Conservation (phyloP, 2,329 filamentous ascomycete genomes). For the Elsinoe fawcettii region DNA sequence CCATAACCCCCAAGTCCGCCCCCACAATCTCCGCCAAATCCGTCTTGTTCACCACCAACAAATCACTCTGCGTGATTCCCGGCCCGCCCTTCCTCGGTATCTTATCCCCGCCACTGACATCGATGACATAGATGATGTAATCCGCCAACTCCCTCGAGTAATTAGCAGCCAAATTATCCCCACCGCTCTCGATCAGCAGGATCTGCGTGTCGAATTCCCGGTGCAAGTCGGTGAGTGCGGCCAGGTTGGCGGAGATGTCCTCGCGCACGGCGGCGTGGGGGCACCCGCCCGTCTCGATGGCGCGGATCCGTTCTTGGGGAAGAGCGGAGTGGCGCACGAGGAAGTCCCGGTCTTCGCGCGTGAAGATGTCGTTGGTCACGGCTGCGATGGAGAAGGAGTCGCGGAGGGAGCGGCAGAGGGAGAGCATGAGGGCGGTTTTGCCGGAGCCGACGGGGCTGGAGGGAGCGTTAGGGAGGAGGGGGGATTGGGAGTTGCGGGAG, state of each 20-base stretch:
- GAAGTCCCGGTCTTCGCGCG: slow-evolving; percentile 94
- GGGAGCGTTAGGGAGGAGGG: neutral
- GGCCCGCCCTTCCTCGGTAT: slow-evolving; percentile 92
- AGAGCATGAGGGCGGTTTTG: slow-evolving; percentile 94
- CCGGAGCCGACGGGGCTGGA: slow-evolving; percentile 85
- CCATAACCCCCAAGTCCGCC: slow-evolving; percentile 88
- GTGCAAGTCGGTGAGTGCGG: slow-evolving; percentile 84
- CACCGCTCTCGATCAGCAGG: slow-evolving; percentile 88
- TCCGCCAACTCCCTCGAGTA: slow-evolving; percentile 92
- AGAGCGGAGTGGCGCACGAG: slow-evolving; percentile 80
- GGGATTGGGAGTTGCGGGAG: neutral
- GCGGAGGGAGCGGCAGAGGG: slow-evolving; percentile 78
- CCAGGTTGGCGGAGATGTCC: slow-evolving; percentile 90
- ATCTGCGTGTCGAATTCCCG: slow-evolving; percentile 70
- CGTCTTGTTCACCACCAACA: slow-evolving; percentile 95
- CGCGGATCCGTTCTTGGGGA: slow-evolving; percentile 73
- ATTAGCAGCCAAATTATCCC: slow-evolving; percentile 95
- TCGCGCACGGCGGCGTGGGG: slow-evolving; percentile 95
- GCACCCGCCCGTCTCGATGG: slow-evolving; percentile 96
- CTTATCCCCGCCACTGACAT: slow-evolving; percentile 94
- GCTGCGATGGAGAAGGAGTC: slow-evolving; percentile 78
- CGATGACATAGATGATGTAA: slow-evolving; percentile 98
- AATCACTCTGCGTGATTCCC: slow-evolving; percentile 90
- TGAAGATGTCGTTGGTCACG: slow-evolving; percentile 99
- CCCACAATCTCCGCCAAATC: slow-evolving; percentile 86